Conservation (phyloP, 1,284 basidiomycete species). For the Trichosporon ovoides region DNA sequence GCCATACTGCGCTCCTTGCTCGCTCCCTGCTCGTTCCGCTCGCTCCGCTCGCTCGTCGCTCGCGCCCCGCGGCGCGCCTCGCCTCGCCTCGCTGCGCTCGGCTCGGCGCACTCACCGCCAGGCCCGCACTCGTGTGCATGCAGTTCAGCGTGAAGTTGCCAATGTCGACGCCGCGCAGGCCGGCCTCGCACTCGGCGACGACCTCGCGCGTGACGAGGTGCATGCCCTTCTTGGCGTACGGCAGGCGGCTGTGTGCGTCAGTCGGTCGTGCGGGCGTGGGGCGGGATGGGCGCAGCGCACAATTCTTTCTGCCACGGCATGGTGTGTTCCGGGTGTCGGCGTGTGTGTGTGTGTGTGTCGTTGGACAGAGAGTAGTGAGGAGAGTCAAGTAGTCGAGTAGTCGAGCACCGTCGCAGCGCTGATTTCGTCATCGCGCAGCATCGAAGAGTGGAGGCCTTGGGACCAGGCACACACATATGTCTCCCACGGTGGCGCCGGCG, state of each 20-base stretch:
- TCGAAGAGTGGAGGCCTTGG: not conserved
- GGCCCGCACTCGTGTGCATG: conserved; percentile 82
- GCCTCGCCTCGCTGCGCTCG: no score
- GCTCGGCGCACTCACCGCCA: conserved; percentile 78
- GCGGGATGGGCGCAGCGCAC: no score
- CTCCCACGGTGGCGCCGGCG: conserved; percentile 6
- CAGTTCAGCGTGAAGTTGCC: conserved; percentile 55
- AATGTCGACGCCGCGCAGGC: conserved; percentile 65
- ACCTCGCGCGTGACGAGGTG: conserved; percentile 84
- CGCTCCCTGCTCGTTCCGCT: no score
- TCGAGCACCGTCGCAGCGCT: no score
- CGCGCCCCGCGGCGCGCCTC: no score
- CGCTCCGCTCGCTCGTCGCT: no score
- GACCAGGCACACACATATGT: not conserved
- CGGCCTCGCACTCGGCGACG: conserved; percentile 63
- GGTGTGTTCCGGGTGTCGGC: conserved; percentile 9
- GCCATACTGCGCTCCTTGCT: no score
- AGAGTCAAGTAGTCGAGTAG: no score
- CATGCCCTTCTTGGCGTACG: conserved; percentile 54
- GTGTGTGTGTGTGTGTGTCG: not conserved
- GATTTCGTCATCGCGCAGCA: not conserved
- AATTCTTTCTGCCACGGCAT: conserved; percentile 95
- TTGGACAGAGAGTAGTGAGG: not conserved
- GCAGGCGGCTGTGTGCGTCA: conserved; percentile 35
- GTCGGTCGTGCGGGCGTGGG: conserved; percentile 50